Percentiles rank a stretch among this genome's conserved stretches.
These are phyloP conservation scores for Triticum urartu DNA, from an alignment of 176 grass and related monocot species.

Conservation along the genomic window DNA sequence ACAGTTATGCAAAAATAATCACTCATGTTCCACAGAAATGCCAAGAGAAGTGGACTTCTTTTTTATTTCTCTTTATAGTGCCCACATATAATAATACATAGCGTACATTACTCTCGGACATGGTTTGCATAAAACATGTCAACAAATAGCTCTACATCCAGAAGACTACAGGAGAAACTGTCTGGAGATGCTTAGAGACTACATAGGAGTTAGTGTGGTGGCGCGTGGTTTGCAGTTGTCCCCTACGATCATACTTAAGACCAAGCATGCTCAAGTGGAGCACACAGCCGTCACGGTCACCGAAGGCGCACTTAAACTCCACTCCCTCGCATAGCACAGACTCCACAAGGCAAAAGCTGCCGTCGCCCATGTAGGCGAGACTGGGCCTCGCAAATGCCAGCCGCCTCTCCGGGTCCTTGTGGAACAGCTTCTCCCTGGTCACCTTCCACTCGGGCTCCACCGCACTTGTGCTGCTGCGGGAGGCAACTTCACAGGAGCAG, in stretches of 20 bases:
- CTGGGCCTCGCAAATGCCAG: neutral
- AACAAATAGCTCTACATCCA: constrained; percentile 3
- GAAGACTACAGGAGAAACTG: neutral
- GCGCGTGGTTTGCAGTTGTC: neutral
- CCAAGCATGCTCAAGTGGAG: neutral
- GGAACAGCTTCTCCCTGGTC: neutral
- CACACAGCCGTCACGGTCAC: neutral
- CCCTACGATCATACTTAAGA: neutral
- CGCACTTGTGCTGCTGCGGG: neutral
- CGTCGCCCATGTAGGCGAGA: neutral
- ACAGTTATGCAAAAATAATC: neutral
- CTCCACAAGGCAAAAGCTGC: neutral
- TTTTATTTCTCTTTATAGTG: neutral
- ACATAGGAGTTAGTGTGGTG: neutral
- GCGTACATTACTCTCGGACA: neutral
- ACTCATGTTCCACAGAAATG: neutral
- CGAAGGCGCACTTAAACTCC: neutral
- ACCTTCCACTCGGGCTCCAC: neutral
- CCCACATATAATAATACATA: too few relatives aligned
- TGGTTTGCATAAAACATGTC: neutral
- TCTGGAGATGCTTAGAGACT: neutral
- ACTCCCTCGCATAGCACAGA: neutral
- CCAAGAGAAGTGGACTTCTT: neutral
- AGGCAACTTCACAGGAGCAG: neutral
- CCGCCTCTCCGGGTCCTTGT: neutral